Evolutionary conservation across 331 rosid species (phyloP).

Genomic region (Acacia concinna): DNA sequence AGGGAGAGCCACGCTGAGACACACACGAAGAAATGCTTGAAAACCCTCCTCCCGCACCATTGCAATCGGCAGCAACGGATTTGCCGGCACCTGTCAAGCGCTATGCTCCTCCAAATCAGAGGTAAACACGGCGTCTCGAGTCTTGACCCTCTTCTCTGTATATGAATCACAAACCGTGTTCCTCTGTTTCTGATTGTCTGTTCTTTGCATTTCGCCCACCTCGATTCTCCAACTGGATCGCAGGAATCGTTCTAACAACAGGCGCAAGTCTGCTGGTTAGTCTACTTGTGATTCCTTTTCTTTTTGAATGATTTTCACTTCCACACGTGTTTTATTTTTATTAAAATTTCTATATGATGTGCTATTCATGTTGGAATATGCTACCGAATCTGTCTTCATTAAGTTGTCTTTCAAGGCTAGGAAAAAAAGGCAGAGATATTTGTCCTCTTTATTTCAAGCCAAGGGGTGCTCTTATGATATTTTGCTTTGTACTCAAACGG

Average conservation of each 20-base stretch:
- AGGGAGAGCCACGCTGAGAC: not conserved
- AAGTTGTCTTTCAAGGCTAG: not conserved
- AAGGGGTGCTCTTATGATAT: not conserved
- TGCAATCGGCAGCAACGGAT: slow-evolving; percentile 31
- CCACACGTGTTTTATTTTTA: not conserved
- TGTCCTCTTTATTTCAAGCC: not conserved
- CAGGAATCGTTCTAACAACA: slow-evolving; percentile 62
- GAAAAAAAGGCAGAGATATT: not conserved
- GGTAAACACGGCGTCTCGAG: slow-evolving; percentile 31
- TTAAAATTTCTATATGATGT: not conserved
- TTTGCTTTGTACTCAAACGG: not conserved
- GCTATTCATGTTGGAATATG: not conserved
- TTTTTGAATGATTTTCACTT: not conserved
- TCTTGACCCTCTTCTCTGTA: not conserved
- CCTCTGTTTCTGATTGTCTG: not conserved
- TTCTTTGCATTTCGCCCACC: not conserved
- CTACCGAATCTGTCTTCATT: not conserved
- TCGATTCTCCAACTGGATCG: not conserved
- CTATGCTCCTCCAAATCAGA: slow-evolving; percentile 86
- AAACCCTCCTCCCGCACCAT: slow-evolving; percentile 38
- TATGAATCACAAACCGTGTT: not conserved
- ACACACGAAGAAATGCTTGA: slow-evolving; percentile 49
- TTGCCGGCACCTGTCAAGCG: slow-evolving; percentile 49
- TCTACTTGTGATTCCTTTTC: not conserved
- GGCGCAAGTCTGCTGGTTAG: slow-evolving; percentile 75